These are phyloP conservation scores for Cutaneotrichosporon daszewskae DNA, from an alignment of 1,284 basidiomycete species.

Conservation along the genomic window DNA sequence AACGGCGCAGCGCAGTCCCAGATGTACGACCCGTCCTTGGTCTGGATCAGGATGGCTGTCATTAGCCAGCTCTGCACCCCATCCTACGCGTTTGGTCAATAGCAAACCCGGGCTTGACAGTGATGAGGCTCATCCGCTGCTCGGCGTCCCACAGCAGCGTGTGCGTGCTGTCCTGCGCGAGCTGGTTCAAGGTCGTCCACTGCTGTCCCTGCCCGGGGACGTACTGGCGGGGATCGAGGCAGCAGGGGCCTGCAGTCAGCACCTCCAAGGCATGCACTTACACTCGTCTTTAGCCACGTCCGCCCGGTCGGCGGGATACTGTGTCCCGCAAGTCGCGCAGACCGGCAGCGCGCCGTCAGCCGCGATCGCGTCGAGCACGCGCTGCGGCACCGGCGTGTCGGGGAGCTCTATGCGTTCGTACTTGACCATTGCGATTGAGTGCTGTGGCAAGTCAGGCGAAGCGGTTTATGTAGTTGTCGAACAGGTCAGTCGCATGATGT, in stretches of 20 bases:
- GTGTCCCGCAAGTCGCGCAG: constrained; percentile 44
- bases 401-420: constrained; percentile 2
- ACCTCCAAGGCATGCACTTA: constrained; percentile 10
- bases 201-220: constrained; percentile 35
- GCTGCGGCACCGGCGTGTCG: neutral
- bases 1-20: constrained; percentile 45
- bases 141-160: constrained; percentile 31
- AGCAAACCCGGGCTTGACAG: constrained; percentile 33
- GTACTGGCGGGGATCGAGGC: constrained; percentile 39
- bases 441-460: neutral
- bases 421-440: neutral
- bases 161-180: constrained; percentile 21
- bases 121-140: constrained; percentile 34
- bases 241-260: constrained; percentile 27
- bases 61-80: neutral
- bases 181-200: constrained; percentile 36
- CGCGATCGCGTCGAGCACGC: constrained; percentile 26
- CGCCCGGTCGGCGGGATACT: constrained; percentile 33
- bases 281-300: constrained; percentile 23
- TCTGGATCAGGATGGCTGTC: constrained; percentile 42
- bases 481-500: too few relatives aligned
- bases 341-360: constrained; percentile 37
- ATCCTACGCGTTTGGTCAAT: constrained; percentile 45
- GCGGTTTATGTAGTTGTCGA: too few relatives aligned
- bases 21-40: constrained; percentile 33